Conservation (phyloP, 768 basidiomycete genomes). For the Cantharellus anzutake region DNA sequence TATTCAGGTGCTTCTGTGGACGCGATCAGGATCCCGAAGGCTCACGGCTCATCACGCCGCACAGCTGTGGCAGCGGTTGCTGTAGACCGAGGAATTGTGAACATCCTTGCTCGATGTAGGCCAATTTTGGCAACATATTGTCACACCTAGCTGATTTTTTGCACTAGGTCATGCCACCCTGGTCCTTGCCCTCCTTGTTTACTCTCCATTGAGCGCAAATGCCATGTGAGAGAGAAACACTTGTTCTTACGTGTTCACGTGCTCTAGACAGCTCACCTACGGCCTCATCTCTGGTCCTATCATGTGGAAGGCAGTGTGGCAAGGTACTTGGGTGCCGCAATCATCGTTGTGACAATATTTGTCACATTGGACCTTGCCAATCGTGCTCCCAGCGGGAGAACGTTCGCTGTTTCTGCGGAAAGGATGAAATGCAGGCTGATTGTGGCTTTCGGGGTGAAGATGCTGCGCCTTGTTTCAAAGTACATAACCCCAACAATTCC, state of each 20-base stretch:
- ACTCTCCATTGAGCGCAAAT: constrained; percentile 54
- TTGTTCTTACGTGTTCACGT: constrained; percentile 41
- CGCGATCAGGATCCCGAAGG: constrained; percentile 50
- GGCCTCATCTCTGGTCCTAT: constrained; percentile 17
- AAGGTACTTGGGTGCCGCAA: constrained; percentile 15
- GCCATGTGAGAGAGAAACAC: constrained; percentile 44
- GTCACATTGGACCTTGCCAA: constrained; percentile 62
- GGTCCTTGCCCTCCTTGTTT: constrained; percentile 93
- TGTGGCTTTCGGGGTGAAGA: constrained; percentile 32
- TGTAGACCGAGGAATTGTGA: constrained; percentile 29
- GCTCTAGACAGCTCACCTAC: constrained; percentile 11
- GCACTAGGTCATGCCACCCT: constrained; percentile 49
- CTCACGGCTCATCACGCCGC: constrained; percentile 46
- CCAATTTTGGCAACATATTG: constrained; percentile 1
- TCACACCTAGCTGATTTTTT: background rate
- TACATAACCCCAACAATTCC: too few species aligned
- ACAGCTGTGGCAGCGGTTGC: constrained; percentile 19
- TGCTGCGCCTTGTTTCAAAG: constrained; percentile 16
- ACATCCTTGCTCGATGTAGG: constrained; percentile 57
- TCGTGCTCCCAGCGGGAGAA: constrained; percentile 37
- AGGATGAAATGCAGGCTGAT: constrained; percentile 30
- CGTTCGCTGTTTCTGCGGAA: constrained; percentile 67
- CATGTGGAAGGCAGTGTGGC: constrained; percentile 35
- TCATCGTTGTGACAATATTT: constrained; percentile 49
- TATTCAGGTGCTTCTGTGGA: constrained; percentile 66